Evolutionary conservation across 1,284 basidiomycete species (phyloP), one percentile per base, ranked within the genome.

Genomic region (Chalciporus sp.): DNA sequence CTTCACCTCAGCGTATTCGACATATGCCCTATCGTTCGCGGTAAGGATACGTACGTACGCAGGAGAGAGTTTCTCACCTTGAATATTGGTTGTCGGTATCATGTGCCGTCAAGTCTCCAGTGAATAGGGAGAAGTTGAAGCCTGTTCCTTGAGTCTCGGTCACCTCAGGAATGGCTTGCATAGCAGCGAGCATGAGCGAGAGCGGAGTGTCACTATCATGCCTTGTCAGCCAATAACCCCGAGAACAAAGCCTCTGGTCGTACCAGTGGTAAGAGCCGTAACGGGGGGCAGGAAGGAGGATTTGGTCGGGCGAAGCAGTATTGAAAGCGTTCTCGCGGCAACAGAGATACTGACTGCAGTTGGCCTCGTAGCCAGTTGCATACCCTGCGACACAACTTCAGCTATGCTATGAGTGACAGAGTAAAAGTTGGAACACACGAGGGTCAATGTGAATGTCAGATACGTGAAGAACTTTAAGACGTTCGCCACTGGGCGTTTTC

Each of bases 401-500:
- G 23, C 23, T 23, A 23, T 23, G 23, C 6, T 23, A 23, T 23
- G 23, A 23, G 23, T 23, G 23, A 23, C 23, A 23, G 3, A 23
- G 23, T 23, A 23, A 23, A 23, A 23, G 23, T 23, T 23, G 23
- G 23, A 23, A 23, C 23, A 23, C 23, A 85, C 80, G 76, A 26
- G 89, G 84, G 62, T 92, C 90, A 45, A 93, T 70, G 70, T 93
- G 91, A 55, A 88, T 76, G 63, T 92, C 90, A 0, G 86, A 88
- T 10, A 91, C 60, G 60, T 92, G 90, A 31, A 91, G 70, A 8
- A 92, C 83, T 59, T 88, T 89, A 42, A 92, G 71, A 44, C 82
- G 77, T 60, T 85, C 73, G 3, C 86, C 86, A 51, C 82, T 86
- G 3, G 79, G 76, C 62, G 76, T 73, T 63, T 78, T 83, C 1